Base-by-base conservation (phyloP, 2,329 filamentous ascomycete genomes). In the Botrytis sinoallii region DNA sequence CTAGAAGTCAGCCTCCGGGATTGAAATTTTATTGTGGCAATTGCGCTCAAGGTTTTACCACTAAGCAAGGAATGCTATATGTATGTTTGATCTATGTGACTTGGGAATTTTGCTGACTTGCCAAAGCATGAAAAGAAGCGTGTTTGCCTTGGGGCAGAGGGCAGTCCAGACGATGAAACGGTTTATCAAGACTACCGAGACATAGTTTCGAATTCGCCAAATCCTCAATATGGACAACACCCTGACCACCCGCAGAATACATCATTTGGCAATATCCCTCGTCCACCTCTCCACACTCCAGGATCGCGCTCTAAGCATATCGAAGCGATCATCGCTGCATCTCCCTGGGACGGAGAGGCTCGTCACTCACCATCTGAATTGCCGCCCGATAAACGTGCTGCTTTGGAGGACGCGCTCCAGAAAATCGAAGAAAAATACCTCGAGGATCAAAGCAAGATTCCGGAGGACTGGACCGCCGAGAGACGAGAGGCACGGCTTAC, bases 281-380 rank as follows among this genome's bases (percentile, higher is more conserved):
- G 68, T 22, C 77, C 77, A 67, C 73, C 75, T 20, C 74, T 75
- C 32, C 70, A 73, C 29, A 75, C 72, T 9, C 75, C 76, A 63
- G 70, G n/a, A 57, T 57, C 29, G 4, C 18, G 42, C 44, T 44
- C 68, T 46, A 60, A 73, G 55, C 38, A 75, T 60, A 48, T 67
- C 61, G 22, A 40, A 46, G 38, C 46, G 60, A 61, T 61, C 40
- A 60, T 67, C 44, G 64, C 60, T 59, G 70, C 42, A 18, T 48
- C 71, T 70, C 63, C 72, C 38, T 16, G 40, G 7, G 63, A 72
- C 22, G 46, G 52, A 9, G 35, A 70, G 20, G 73, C 77, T 42
- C 73, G 77, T 12, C 74, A 76, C 42, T 76, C 76, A 16, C 78
- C 78, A 44, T 76, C 73, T 16, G 77, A 79, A 20, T 68, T 80